These are phyloP conservation scores for Metarhizium sp. DNA, from an alignment of 2,329 filamentous ascomycete species.

Conservation along the genomic window DNA sequence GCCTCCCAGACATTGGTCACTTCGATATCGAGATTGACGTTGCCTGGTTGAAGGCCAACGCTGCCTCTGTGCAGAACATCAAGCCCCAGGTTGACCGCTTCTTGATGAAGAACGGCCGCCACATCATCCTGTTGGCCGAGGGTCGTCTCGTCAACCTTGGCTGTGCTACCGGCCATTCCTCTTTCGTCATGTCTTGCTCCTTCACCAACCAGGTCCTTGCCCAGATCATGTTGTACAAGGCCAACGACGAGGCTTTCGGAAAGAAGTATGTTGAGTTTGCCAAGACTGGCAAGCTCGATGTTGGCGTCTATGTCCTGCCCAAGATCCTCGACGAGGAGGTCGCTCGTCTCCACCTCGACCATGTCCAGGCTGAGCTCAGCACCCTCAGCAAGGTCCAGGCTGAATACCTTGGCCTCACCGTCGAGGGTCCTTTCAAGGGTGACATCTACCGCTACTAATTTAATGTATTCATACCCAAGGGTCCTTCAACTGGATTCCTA, in stretches of 20 bases:
- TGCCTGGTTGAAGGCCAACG: constrained; percentile 97
- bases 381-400: constrained; percentile 78
- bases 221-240: constrained; percentile 98
- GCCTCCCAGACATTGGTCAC: constrained; percentile 74
- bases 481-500: constrained; percentile 31
- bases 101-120: constrained; percentile 83
- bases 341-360: constrained; percentile 81
- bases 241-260: constrained; percentile 74
- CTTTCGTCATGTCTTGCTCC: constrained; percentile 99
- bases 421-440: constrained; percentile 91
- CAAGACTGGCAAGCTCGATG: constrained; percentile 79
- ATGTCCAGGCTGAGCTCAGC: constrained; percentile 91
- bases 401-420: constrained; percentile 82
- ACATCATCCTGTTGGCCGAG: constrained; percentile 98
- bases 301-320: constrained; percentile 82
- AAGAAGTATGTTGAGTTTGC: constrained; percentile 96
- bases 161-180: constrained; percentile 98
- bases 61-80: constrained; percentile 91
- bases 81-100: constrained; percentile 99
- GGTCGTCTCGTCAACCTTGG: constrained; percentile 98
- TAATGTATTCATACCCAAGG: constrained; percentile 24
- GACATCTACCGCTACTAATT: constrained; percentile 56
- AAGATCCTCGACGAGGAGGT: constrained; percentile 99
- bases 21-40: constrained; percentile 99
- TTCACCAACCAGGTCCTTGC: constrained; percentile 99